These are phyloP conservation scores for Sporothrix globosa DNA, from an alignment of 2,329 filamentous ascomycete species.

Conservation along the genomic window DNA sequence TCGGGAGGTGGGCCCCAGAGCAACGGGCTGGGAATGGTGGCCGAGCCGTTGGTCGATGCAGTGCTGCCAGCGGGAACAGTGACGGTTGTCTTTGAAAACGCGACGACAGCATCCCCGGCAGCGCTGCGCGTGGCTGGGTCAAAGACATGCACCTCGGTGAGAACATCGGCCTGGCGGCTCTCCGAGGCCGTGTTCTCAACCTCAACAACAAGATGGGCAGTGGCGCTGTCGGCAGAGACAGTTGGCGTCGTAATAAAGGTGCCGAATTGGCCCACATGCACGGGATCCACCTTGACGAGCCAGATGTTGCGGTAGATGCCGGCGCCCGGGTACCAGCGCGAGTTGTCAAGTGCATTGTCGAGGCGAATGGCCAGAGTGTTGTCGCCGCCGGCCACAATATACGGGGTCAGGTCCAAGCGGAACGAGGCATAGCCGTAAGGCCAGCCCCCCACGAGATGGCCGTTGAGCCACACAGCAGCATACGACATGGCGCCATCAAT, in stretches of 20 bases:
- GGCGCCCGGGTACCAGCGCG: slow-evolving; percentile 59
- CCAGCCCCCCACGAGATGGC: slow-evolving; percentile 54
- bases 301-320: slow-evolving; percentile 60
- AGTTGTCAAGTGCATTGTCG: slow-evolving; percentile 52
- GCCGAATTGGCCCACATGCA: slow-evolving; percentile 55
- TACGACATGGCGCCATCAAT: slow-evolving; percentile 58
- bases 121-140: slow-evolving; percentile 43
- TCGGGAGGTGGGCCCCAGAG: slow-evolving; percentile 54
- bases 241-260: slow-evolving; percentile 53
- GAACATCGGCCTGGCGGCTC: slow-evolving; percentile 45
- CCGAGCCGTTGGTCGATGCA: slow-evolving; percentile 44
- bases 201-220: slow-evolving; percentile 49
- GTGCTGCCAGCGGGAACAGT: slow-evolving; percentile 43
- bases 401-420: slow-evolving; percentile 54
- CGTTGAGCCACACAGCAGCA: slow-evolving; percentile 55
- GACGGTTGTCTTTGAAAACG: slow-evolving; percentile 43
- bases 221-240: slow-evolving; percentile 52
- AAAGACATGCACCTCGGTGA: slow-evolving; percentile 48
- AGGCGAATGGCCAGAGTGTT: slow-evolving; percentile 55
- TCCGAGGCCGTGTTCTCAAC: slow-evolving; percentile 50
- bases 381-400: slow-evolving; percentile 42
- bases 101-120: slow-evolving; percentile 42
- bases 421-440: slow-evolving; percentile 56
- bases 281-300: slow-evolving; percentile 53
- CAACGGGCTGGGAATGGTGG: slow-evolving; percentile 45